Base-by-base conservation (phyloP, 345 rosid species). In the Isatis tinctoria region DNA sequence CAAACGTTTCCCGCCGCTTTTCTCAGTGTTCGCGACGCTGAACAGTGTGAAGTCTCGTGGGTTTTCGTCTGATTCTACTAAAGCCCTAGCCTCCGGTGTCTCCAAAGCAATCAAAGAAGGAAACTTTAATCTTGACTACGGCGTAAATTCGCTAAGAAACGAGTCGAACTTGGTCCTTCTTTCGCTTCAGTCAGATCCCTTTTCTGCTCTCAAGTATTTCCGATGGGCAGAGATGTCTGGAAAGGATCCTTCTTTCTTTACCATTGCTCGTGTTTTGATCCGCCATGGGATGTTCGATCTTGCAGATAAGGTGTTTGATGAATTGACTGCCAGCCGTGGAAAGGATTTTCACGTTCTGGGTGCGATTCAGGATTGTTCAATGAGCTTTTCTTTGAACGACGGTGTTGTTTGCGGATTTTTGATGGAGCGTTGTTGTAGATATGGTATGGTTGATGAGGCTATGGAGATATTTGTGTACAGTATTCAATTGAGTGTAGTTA, bases 251-350 rank as follows among this genome's bases (percentile, higher is more conserved):
- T 82, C 83, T 47, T 73, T 80, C 53, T 63, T 74, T 47, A 73
- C 77, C 12, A 67, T 86, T 69, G 76, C 80, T 52, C 76, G 52
- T 24, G 26, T 80, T 22, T 59, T 80, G 82, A 80, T 86, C 22
- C 70, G 73, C 4, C 48, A 74, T 69, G 60, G 67, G 59, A 71
- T 74, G 80, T 76, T 72, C 1, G 78, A 49, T 77, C 73, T 32
- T 20, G 86, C 90, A 52, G 67, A 56, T 26, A 37, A 66, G 67
- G 70, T 81, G 70, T 82, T 86, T 40, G 90, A 75, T 61, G 77
- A 77, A 78, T 74, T 82, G 79, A 36, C 67, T 43, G 16, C 17
- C 10, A 39, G 20, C 20, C 66, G 62, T 22, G 81, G 77, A 14
- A 57, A 48, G 52, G 51, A 59, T 58, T 75, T 69, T 2, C 70